Evolutionary conservation across 2,329 filamentous ascomycete species (phyloP).

Genomic region (Curvularia spicifera): DNA sequence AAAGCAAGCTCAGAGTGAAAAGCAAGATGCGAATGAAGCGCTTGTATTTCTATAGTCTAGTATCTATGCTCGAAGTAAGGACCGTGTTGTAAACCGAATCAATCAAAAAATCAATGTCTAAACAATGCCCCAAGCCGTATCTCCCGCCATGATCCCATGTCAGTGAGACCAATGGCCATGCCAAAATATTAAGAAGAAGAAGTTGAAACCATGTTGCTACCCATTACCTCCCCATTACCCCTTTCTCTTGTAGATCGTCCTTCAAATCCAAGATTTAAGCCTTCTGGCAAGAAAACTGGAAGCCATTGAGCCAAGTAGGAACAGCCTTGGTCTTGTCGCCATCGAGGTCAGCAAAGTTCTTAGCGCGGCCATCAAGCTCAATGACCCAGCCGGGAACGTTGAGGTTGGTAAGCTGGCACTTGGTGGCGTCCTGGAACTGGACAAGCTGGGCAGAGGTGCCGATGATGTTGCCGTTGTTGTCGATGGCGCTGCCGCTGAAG

Average conservation of each 20-base stretch:
- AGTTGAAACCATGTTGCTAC: not conserved
- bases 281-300: conserved; percentile 20
- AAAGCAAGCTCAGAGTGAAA: not conserved
- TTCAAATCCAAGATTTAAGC: conserved; percentile 2
- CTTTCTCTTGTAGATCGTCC: too few relatives aligned
- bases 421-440: conserved; percentile 19
- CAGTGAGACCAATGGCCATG: not conserved
- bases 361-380: conserved; percentile 20
- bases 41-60: conserved; percentile 1
- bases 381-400: conserved; percentile 9
- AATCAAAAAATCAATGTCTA: not conserved
- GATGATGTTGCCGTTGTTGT: conserved; percentile 11
- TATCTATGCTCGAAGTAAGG: not conserved
- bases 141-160: not conserved
- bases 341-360: conserved; percentile 24
- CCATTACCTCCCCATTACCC: not conserved
- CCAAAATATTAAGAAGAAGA: not conserved
- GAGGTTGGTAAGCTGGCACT: conserved; percentile 17
- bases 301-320: conserved; percentile 20
- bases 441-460: conserved; percentile 22
- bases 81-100: not conserved
- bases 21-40: not conserved
- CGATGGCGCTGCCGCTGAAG: conserved; percentile 18
- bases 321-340: conserved; percentile 18
- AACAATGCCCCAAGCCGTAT: not conserved